Evolutionary conservation across 257 asterid genomes (phyloP).

Genomic region (Solanum clarkiae): DNA sequence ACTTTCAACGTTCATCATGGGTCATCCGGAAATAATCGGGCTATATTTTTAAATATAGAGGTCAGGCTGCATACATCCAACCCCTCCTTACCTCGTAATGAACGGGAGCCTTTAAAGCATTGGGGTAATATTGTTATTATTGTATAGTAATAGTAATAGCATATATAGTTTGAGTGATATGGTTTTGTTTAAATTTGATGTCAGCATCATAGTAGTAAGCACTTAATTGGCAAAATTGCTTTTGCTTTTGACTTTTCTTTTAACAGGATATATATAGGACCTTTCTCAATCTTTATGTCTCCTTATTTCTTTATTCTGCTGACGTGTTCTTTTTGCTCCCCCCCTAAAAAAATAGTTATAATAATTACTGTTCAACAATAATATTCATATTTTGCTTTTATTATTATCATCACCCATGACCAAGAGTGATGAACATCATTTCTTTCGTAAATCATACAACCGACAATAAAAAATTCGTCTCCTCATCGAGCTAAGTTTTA

Average conservation of each 20-base stretch:
- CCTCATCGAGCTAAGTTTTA: background rate
- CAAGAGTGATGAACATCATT: background rate
- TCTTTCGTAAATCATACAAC: background rate
- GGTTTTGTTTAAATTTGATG: background rate
- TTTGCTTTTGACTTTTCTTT: background rate
- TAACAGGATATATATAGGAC: background rate
- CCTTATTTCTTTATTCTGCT: background rate
- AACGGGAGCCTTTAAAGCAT: too few relatives aligned
- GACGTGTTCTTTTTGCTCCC: background rate
- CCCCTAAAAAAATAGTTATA: too few relatives aligned
- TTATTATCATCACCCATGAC: background rate
- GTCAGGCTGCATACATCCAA: too few relatives aligned
- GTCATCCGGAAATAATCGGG: too few relatives aligned
- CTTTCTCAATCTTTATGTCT: background rate
- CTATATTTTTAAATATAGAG: too few relatives aligned
- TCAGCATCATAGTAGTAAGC: background rate
- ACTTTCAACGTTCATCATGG: too few relatives aligned
- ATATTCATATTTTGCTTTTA: background rate
- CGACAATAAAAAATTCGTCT: background rate
- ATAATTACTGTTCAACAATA: too few relatives aligned
- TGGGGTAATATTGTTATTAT: too few relatives aligned
- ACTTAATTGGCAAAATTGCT: background rate
- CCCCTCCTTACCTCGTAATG: too few relatives aligned
- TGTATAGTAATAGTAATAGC: background rate
- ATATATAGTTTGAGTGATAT: background rate